A percentile compares a stretch with the other conserved stretches of the same genome.
phyloP scores from a whole-genome alignment of 129 eudicot species.

The Kitagawia praeruptora region DNA sequence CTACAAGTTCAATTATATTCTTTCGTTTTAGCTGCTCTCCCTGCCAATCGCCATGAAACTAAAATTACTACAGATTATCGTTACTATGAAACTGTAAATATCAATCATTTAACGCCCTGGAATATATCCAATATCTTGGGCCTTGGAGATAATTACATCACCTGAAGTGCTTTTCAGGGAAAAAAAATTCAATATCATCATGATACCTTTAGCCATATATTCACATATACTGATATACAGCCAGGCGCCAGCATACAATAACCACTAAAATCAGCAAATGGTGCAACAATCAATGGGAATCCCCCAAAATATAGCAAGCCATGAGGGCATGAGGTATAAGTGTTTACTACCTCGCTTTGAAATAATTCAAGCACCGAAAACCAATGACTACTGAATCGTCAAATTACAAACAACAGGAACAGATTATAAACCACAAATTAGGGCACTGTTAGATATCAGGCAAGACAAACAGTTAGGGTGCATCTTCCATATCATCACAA shows the following conservation, averaged over 20 bases:
- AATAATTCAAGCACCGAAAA: background rate
- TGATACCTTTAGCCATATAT: background rate
- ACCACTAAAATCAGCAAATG: background rate
- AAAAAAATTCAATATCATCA: background rate
- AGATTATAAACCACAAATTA: background rate
- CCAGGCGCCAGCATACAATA: background rate
- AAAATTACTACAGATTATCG: background rate
- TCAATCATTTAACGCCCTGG: background rate
- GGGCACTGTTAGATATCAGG: background rate
- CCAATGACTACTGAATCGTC: background rate
- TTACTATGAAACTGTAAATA: background rate
- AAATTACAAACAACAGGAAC: background rate
- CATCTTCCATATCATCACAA: background rate
- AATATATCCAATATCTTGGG: background rate
- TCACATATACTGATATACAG: background rate
- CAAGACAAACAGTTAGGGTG: background rate
- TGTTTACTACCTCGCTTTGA: background rate
- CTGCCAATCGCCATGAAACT: conserved; percentile 30
- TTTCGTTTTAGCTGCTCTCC: conserved; percentile 81
- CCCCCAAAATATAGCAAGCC: background rate
- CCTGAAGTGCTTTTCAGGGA: background rate
- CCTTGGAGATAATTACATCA: background rate
- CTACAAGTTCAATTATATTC: conserved; percentile 31
- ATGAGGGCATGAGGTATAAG: background rate
- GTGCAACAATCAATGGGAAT: background rate